Evolutionary conservation across 768 basidiomycete genomes (phyloP).

Genomic region (Brasilioporus rufonigricans): DNA sequence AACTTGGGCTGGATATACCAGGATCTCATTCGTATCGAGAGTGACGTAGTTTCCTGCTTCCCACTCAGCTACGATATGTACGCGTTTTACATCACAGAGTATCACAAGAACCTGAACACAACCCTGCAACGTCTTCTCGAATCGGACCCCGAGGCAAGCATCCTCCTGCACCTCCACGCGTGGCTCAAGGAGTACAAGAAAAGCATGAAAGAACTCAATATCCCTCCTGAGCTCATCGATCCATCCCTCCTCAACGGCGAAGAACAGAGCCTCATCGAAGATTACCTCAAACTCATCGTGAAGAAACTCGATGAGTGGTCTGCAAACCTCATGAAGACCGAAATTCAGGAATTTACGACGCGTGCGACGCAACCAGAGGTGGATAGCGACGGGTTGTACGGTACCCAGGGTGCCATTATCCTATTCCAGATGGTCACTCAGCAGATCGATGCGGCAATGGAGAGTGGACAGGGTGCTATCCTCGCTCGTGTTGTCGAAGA

Average conservation of each 20-base stretch:
- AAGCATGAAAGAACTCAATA: slow-evolving; percentile 91
- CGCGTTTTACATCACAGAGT: slow-evolving; percentile 77
- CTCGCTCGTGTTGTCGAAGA: slow-evolving; percentile 89
- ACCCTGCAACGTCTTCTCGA: slow-evolving; percentile 68
- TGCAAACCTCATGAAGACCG: slow-evolving; percentile 88
- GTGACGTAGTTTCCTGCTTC: slow-evolving; percentile 87
- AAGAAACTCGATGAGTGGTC: slow-evolving; percentile 98
- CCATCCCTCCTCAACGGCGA: slow-evolving; percentile 94
- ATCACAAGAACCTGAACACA: slow-evolving; percentile 81
- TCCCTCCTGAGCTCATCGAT: slow-evolving; percentile 77
- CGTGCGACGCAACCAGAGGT: slow-evolving; percentile 86
- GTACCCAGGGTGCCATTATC: slow-evolving; percentile 89
- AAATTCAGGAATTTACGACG: slow-evolving; percentile 78
- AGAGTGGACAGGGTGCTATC: slow-evolving; percentile 94
- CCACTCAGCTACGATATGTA: slow-evolving; percentile 91
- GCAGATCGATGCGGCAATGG: slow-evolving; percentile 90
- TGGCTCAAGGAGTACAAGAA: slow-evolving; percentile 97
- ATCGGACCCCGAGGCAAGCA: slow-evolving; percentile 83
- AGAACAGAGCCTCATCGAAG: slow-evolving; percentile 90
- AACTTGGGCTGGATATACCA: slow-evolving; percentile 89
- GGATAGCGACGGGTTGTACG: slow-evolving; percentile 86
- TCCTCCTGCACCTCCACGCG: slow-evolving; percentile 79
- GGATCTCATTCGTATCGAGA: slow-evolving; percentile 90
- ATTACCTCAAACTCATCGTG: slow-evolving; percentile 91
- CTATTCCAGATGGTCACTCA: slow-evolving; percentile 99